Evolutionary conservation across 2,329 filamentous ascomycete species (phyloP), one percentile per base, ranked within the genome.

Genomic region (Ceratocystis albifundus): DNA sequence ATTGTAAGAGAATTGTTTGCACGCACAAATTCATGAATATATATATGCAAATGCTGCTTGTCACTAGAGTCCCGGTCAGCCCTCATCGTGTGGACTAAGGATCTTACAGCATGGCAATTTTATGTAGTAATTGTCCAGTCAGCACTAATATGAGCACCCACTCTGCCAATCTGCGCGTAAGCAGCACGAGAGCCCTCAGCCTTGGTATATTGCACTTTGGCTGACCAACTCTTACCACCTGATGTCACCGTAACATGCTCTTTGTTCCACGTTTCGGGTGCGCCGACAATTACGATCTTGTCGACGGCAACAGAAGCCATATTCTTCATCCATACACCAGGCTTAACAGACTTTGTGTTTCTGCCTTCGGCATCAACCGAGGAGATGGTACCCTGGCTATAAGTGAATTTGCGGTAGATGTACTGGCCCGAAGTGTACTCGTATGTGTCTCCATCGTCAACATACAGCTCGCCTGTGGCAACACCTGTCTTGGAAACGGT

Each of bases 361-460:
- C 80, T 79, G 30, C 77, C 75, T 71, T 83, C 84, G 5, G 88
- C 80, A 69, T 95, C 85, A n/a, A 81, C 81, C 0, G 88, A 92
- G 4, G 79, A 79, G n/a, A 97, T 78, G 0, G 79, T 80, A 17
- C 81, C 80, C 68, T 76, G 77, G 32, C 79, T 77, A 68, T 92
- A 88, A 28, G 78, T 79, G 77, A 99, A 96, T 68, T 80, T 81
- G 68, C 91, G 89, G 77, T 96, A 87, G 71, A 97, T 92, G 76
- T 88, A 96, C 69, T 90, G 90, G 10, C 92, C 93, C 69, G 85
- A 79, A 74, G 95, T 80, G 73, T 89, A 91, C 66, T 96, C 90
- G 71, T 92, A 99, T 0, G 88, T 89, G 76, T 97, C 92, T 61
- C 94, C 94, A 70, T 99, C 94, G 73, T 99, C 94, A 36, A 90